Percentiles rank a stretch among this genome's conserved stretches.
phyloP scores from a whole-genome alignment of 2,329 filamentous ascomycete species.

The Clonostachys byssicola region DNA sequence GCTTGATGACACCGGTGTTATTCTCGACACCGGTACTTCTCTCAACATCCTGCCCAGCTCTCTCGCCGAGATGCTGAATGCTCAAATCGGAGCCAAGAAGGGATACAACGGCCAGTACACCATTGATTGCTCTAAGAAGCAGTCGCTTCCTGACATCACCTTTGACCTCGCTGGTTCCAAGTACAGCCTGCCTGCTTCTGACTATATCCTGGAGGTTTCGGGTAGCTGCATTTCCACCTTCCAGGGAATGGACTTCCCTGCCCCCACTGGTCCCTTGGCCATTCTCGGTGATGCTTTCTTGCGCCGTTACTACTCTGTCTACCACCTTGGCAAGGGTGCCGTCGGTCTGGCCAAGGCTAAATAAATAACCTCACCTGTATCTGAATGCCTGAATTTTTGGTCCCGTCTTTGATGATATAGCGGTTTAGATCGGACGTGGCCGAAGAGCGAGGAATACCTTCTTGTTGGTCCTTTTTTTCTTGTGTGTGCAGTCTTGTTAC shows the following conservation, averaged over 20 bases:
- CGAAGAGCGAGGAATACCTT: too few relatives aligned
- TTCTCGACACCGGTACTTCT: slow-evolving; percentile 97
- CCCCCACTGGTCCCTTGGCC: slow-evolving; percentile 83
- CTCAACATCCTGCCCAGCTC: slow-evolving; percentile 90
- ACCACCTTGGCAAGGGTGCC: slow-evolving; percentile 84
- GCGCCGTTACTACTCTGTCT: slow-evolving; percentile 91
- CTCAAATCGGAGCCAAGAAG: slow-evolving; percentile 98
- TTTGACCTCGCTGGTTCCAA: slow-evolving; percentile 89
- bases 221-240: slow-evolving; percentile 96
- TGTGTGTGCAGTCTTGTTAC: not conserved
- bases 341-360: slow-evolving; percentile 89
- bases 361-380: slow-evolving; percentile 17
- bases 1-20: slow-evolving; percentile 90
- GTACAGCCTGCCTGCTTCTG: slow-evolving; percentile 82
- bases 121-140: slow-evolving; percentile 81
- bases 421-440: too few relatives aligned
- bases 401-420: too few relatives aligned
- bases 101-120: slow-evolving; percentile 95
- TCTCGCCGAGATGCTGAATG: slow-evolving; percentile 93
- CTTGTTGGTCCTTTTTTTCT: too few relatives aligned
- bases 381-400: too few relatives aligned
- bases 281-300: slow-evolving; percentile 89
- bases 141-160: slow-evolving; percentile 81
- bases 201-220: slow-evolving; percentile 95
- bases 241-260: slow-evolving; percentile 93